phyloP scores from a whole-genome alignment of 176 grass and related monocot genomes.

The Musa itinerans region DNA sequence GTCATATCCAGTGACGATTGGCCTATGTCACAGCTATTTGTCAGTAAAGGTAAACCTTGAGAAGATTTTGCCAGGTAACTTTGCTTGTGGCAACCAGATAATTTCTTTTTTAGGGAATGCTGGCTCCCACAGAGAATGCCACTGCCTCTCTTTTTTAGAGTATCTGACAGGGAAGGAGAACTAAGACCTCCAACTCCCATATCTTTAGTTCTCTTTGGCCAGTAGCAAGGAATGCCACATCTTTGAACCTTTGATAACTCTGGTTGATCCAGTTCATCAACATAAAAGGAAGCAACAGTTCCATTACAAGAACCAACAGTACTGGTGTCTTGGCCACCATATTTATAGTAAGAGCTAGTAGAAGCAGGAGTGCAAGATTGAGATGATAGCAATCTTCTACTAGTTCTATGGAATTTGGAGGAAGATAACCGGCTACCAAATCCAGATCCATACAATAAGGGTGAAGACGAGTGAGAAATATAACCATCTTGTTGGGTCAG shows the following conservation, averaged over 20 bases:
- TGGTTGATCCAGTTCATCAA: conserved; percentile 48
- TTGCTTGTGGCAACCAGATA: conserved; percentile 34
- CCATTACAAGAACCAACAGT: conserved; percentile 48
- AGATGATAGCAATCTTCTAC: conserved; percentile 48
- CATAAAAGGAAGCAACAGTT: conserved; percentile 56
- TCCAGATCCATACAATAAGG: conserved; percentile 53
- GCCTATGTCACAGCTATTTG: conserved; percentile 38
- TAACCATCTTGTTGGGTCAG: conserved; percentile 38
- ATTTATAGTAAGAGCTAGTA: conserved; percentile 62
- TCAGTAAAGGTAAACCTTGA: conserved; percentile 41
- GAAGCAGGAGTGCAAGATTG: conserved; percentile 72
- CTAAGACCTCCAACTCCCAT: conserved; percentile 16
- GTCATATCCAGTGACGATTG: conserved; percentile 54
- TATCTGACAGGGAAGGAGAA: conserved; percentile 71
- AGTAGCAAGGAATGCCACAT: conserved; percentile 46
- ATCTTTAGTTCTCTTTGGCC: conserved; percentile 38
- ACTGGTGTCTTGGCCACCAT: conserved; percentile 23
- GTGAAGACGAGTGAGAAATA: conserved; percentile 47
- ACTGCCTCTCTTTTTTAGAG: conserved; percentile 65
- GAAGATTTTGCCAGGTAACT: conserved; percentile 42
- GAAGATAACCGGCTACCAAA: conserved; percentile 54
- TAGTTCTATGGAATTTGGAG: conserved; percentile 43
- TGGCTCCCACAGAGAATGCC: conserved; percentile 53
- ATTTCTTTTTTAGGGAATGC: conserved; percentile 33
- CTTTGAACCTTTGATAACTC: conserved; percentile 41